Evolutionary conservation across 2,329 filamentous ascomycete species (phyloP).

Genomic region (Monilinia aucupariae): DNA sequence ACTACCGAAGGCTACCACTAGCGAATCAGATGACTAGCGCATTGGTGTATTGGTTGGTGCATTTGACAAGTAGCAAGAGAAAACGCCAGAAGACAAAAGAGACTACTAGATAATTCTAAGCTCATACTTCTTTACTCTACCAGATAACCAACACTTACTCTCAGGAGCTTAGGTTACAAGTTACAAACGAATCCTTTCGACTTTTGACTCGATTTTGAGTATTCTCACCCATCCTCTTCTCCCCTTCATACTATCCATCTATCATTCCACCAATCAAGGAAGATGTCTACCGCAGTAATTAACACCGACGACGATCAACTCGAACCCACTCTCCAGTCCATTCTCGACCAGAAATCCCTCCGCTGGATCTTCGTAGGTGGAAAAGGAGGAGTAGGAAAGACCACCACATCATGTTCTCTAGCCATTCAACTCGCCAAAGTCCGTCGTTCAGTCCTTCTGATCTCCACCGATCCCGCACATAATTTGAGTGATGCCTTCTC

Average conservation of each 20-base stretch:
- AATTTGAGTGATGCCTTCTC: slow-evolving; percentile 97
- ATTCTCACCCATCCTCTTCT: neutral
- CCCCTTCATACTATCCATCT: too few relatives aligned
- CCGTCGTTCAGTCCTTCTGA: slow-evolving; percentile 91
- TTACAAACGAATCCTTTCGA: neutral
- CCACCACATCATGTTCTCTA: slow-evolving; percentile 97
- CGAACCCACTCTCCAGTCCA: slow-evolving; percentile 88
- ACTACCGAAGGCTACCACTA: neutral
- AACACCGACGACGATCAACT: slow-evolving; percentile 67
- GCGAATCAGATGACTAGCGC: slow-evolving; percentile 18
- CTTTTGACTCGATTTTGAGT: neutral
- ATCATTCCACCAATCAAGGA: neutral
- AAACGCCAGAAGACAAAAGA: slow-evolving; percentile 20
- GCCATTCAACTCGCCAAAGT: slow-evolving; percentile 95
- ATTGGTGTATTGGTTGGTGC: slow-evolving; percentile 26
- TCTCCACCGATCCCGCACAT: slow-evolving; percentile 96
- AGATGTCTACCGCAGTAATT: slow-evolving; percentile 43
- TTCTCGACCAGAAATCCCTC: slow-evolving; percentile 89
- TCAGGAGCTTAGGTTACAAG: neutral
- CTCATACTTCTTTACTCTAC: neutral
- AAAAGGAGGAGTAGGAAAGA: slow-evolving; percentile 98
- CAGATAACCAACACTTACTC: neutral
- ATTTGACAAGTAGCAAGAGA: slow-evolving; percentile 16
- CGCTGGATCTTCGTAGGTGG: slow-evolving; percentile 99
- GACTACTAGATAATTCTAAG: slow-evolving; percentile 7